Percentiles rank a stretch among this genome's conserved stretches.
Conservation (phyloP, 305 asterid species). For the Rubia balearica region DNA sequence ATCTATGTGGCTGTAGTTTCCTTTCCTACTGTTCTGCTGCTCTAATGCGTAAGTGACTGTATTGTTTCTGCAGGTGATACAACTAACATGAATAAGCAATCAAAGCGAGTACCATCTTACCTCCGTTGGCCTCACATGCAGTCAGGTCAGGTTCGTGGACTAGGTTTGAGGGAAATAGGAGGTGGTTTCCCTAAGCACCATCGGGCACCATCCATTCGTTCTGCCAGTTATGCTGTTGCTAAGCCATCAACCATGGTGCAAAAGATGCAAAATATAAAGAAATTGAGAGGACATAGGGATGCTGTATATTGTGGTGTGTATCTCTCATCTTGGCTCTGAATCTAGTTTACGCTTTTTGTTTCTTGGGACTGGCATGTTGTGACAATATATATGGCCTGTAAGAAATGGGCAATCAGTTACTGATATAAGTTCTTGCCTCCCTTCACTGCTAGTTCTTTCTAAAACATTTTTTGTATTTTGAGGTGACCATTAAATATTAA, state of each 20-base stretch:
- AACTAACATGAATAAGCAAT: conserved; percentile 46
- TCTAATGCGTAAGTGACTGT: neutral
- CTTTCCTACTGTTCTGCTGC: neutral
- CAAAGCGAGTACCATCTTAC: conserved; percentile 46
- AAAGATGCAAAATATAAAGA: conserved; percentile 90
- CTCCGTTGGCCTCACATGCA: conserved; percentile 98
- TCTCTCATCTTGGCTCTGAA: conserved; percentile 10
- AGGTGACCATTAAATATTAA: neutral
- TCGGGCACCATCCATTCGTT: conserved; percentile 89
- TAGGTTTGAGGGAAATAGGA: conserved; percentile 91
- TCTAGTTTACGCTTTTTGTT: neutral
- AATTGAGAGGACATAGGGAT: conserved; percentile 86
- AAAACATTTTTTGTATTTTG: neutral
- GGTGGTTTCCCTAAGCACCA: conserved; percentile 97
- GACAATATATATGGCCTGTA: neutral
- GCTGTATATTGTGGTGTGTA: conserved; percentile 95
- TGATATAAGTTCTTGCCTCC: neutral
- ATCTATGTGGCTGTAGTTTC: neutral
- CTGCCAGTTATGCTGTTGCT: conserved; percentile 90
- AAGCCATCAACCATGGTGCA: conserved; percentile 96
- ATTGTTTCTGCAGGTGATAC: conserved; percentile 50
- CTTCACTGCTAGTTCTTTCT: neutral
- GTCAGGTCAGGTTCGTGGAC: conserved; percentile 94
- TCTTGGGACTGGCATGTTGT: neutral
- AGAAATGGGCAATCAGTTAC: neutral